phyloP scores from a whole-genome alignment of 2,329 filamentous ascomycete genomes.

The Dactylellina drechsleri region DNA sequence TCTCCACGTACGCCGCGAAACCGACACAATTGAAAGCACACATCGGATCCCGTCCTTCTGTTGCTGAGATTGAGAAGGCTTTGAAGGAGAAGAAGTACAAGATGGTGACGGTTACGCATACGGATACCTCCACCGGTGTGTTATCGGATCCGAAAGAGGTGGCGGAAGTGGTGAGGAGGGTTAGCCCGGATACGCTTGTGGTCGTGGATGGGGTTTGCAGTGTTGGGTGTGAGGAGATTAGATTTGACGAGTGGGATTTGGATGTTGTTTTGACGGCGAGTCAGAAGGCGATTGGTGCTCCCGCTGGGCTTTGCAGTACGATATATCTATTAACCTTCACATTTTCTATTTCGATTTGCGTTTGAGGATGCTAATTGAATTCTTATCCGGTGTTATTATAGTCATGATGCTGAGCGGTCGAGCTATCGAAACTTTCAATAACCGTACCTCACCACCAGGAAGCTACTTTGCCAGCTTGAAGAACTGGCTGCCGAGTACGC shows the following conservation, averaged over 20 bases:
- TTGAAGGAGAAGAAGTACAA: constrained; percentile 93
- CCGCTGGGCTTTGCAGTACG: constrained; percentile 81
- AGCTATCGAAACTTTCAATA: constrained; percentile 82
- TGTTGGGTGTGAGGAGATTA: constrained; percentile 93
- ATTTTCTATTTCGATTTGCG: not conserved
- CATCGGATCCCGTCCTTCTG: constrained; percentile 85
- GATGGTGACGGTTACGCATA: constrained; percentile 91
- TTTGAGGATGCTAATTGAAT: not conserved
- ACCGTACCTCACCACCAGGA: constrained; percentile 80
- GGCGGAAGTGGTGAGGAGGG: constrained; percentile 81
- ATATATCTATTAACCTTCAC: not conserved
- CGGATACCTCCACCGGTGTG: constrained; percentile 96
- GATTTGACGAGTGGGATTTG: constrained; percentile 92
- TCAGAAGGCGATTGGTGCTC: constrained; percentile 96
- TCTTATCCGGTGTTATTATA: not conserved
- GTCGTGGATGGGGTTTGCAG: constrained; percentile 97
- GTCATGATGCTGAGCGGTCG: constrained; percentile 89
- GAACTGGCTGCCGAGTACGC: constrained; percentile 91
- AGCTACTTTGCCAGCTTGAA: constrained; percentile 97
- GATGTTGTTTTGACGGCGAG: constrained; percentile 93
- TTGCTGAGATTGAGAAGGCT: constrained; percentile 86
- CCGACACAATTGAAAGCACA: constrained; percentile 89
- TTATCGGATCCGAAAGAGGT: constrained; percentile 88
- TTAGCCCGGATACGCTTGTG: constrained; percentile 89
- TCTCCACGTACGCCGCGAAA: constrained; percentile 88